Conservation (phyloP, 345 rosid species). For the Cardamine occulta region DNA sequence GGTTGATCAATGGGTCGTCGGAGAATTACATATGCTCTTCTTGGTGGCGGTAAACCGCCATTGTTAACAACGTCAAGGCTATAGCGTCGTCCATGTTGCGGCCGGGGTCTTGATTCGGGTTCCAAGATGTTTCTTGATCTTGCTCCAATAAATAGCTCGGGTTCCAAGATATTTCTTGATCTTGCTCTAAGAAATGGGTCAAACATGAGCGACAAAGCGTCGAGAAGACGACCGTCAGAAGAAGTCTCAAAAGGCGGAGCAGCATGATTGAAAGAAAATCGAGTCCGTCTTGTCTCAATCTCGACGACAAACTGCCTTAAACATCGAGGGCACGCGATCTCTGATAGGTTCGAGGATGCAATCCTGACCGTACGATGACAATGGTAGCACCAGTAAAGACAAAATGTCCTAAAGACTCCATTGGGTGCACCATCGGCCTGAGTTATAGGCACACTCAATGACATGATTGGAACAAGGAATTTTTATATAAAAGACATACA, state of each 20-base stretch:
- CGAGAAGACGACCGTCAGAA: constrained; percentile 70
- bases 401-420: constrained; percentile 42
- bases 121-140: constrained; percentile 31
- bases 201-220: constrained; percentile 66
- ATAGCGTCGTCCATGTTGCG: constrained; percentile 39
- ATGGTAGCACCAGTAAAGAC: constrained; percentile 81
- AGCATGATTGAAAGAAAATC: constrained; percentile 51
- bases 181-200: constrained; percentile 38
- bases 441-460: constrained; percentile 51
- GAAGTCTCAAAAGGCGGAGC: constrained; percentile 67
- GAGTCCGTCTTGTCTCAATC: constrained; percentile 53
- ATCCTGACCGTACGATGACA: constrained; percentile 66
- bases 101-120: constrained; percentile 5
- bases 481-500: constrained; percentile 6
- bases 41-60: constrained; percentile 44
- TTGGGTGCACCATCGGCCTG: constrained; percentile 23
- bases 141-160: neutral
- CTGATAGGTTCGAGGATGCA: constrained; percentile 49
- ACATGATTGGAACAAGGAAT: constrained; percentile 42
- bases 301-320: constrained; percentile 58
- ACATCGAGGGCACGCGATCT: constrained; percentile 66
- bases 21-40: constrained; percentile 54
- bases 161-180: no score
- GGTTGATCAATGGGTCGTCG: constrained; percentile 46
- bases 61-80: constrained; percentile 51